These are phyloP conservation scores for Ceratobasidium sp. DNA, from an alignment of 1,284 basidiomycete genomes.

Conservation along the genomic window DNA sequence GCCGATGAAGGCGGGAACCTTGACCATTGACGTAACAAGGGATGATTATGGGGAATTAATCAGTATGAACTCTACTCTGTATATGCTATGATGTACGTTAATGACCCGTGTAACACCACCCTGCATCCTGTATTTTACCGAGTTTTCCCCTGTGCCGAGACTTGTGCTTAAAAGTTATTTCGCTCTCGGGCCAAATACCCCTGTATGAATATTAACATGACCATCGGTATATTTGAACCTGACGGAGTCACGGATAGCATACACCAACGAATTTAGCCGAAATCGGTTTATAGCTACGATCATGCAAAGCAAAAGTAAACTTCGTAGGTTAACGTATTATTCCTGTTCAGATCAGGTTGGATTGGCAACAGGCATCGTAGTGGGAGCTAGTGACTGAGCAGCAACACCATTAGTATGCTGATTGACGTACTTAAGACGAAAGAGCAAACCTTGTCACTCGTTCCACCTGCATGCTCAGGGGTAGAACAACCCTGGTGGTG, in stretches of 20 bases:
- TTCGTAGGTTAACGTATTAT: background rate
- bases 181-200: conserved; percentile 10
- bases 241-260: background rate
- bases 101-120: conserved; percentile 1
- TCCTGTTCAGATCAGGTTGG: background rate
- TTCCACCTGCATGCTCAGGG: background rate
- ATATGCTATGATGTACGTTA: conserved; percentile 31
- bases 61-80: conserved; percentile 11
- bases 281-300: background rate
- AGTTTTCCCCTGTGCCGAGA: conserved; percentile 13
- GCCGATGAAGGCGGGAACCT: conserved; percentile 36
- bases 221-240: conserved; percentile 1
- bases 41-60: conserved; percentile 26
- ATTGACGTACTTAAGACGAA: background rate
- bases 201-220: conserved; percentile 6
- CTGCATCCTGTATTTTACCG: conserved; percentile 25
- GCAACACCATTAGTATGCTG: background rate
- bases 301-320: background rate
- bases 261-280: background rate
- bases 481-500: background rate
- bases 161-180: conserved; percentile 22
- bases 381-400: background rate
- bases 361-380: background rate
- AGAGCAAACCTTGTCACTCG: background rate
- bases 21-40: conserved; percentile 32